These are phyloP conservation scores for Daphne laureola DNA, from an alignment of 441 rosid species.

Conservation along the genomic window DNA sequence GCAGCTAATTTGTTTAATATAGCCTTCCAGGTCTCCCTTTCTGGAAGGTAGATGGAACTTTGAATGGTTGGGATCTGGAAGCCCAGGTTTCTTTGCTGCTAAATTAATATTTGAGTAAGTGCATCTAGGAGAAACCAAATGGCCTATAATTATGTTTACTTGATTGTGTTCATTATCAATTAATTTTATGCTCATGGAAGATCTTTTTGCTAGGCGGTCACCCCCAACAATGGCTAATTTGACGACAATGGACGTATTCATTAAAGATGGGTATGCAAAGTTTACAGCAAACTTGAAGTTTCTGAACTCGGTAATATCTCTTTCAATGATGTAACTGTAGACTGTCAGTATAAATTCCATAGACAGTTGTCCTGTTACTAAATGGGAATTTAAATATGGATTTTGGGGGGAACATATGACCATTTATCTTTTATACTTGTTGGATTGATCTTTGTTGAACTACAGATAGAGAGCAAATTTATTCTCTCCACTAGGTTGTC, in stretches of 20 bases:
- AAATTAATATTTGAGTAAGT: conserved; percentile 60
- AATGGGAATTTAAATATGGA: neutral
- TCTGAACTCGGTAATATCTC: conserved; percentile 50
- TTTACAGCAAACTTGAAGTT: conserved; percentile 55
- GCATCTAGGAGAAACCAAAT: neutral
- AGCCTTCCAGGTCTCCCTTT: conserved; percentile 81
- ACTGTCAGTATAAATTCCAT: neutral
- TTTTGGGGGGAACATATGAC: neutral
- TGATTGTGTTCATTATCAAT: conserved; percentile 2
- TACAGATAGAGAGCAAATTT: conserved; percentile 79
- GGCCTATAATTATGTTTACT: neutral
- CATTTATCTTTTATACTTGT: neutral
- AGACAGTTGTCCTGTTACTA: neutral
- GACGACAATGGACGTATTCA: conserved; percentile 62
- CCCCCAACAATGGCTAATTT: conserved; percentile 61
- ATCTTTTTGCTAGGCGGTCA: conserved; percentile 52
- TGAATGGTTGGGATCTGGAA: conserved; percentile 86
- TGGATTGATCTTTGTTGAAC: conserved; percentile 13
- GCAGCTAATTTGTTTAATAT: conserved; percentile 35
- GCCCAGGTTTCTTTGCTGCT: conserved; percentile 66
- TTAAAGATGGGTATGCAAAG: conserved; percentile 57
- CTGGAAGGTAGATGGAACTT: conserved; percentile 87
- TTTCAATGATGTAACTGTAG: neutral
- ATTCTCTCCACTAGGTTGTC: conserved; percentile 46
- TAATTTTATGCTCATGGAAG: conserved; percentile 9